Conservation (phyloP, 1,139 yeast genomes). For the Candida tunisiensis region DNA sequence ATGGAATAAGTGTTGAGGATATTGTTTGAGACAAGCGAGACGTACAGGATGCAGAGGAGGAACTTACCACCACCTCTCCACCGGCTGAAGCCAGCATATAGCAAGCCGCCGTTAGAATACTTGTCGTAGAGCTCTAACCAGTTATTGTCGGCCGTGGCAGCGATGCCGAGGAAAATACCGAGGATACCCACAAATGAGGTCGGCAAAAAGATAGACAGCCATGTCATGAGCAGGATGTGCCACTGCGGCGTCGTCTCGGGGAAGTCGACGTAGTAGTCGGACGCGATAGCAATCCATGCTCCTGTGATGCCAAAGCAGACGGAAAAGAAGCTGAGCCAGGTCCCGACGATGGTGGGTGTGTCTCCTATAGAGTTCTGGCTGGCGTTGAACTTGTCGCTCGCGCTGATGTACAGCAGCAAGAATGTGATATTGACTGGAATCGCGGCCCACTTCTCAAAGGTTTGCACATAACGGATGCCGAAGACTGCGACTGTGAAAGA, state of each 20-base stretch:
- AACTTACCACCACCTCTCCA: conserved; percentile 78
- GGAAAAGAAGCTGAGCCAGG: conserved; percentile 59
- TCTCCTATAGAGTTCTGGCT: conserved; percentile 26
- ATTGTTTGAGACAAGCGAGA: conserved; percentile 67
- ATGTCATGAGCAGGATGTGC: conserved; percentile 43
- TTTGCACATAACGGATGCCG: conserved; percentile 56
- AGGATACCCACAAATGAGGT: conserved; percentile 64
- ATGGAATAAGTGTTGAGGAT: conserved; percentile 72
- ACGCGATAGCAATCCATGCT: conserved; percentile 81
- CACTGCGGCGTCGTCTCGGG: conserved; percentile 55
- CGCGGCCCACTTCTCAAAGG: conserved; percentile 52
- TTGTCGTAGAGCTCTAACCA: conserved; percentile 43
- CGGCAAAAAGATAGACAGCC: conserved; percentile 53
- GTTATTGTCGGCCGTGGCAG: conserved; percentile 37
- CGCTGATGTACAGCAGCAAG: conserved; percentile 48
- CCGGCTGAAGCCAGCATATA: conserved; percentile 47
- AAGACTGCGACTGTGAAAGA: conserved; percentile 54
- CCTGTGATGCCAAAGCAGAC: conserved; percentile 66
- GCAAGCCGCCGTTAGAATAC: conserved; percentile 66
- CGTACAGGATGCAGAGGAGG: conserved; percentile 45
- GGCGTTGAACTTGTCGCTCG: conserved; percentile 35
- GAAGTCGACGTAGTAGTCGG: conserved; percentile 71
- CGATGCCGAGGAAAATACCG: conserved; percentile 56
- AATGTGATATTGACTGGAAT: conserved; percentile 57
- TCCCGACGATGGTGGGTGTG: conserved; percentile 33